A percentile compares a stretch with the other conserved stretches of the same genome.
phyloP scores from a whole-genome alignment of 768 basidiomycete genomes.

The Clitopilus passeckerianus region DNA sequence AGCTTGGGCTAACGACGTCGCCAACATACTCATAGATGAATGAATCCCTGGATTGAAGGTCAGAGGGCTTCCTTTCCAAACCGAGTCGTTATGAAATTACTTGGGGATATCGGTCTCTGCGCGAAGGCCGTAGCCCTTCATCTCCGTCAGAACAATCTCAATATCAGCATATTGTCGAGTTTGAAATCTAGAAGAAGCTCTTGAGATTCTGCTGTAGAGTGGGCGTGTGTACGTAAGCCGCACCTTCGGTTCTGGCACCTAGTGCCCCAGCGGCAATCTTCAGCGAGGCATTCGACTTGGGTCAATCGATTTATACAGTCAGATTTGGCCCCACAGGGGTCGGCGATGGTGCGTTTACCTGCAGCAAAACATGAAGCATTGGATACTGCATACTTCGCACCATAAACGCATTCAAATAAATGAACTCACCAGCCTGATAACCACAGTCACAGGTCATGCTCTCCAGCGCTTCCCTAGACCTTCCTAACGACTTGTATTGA shows the following conservation, averaged over 20 bases:
- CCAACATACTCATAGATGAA: conserved; percentile 99
- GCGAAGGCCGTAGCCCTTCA: conserved; percentile 92
- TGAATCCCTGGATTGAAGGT: conserved; percentile 52
- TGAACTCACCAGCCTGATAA: conserved; percentile 73
- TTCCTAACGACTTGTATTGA: conserved; percentile 83
- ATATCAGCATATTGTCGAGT: conserved; percentile 80
- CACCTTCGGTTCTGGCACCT: conserved; percentile 95
- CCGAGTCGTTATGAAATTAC: conserved; percentile 33
- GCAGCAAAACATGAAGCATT: conserved; percentile 8
- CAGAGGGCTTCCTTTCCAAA: conserved; percentile 1
- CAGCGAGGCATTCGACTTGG: conserved; percentile 91
- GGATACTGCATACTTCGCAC: background rate
- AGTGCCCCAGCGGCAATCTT: conserved; percentile 78
- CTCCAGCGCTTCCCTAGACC: conserved; percentile 83
- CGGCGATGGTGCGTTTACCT: conserved; percentile 57
- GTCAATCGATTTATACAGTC: conserved; percentile 98
- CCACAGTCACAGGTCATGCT: conserved; percentile 94
- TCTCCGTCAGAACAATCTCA: conserved; percentile 88
- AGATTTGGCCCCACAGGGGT: conserved; percentile 80
- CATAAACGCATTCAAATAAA: no score
- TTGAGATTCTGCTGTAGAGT: conserved; percentile 3
- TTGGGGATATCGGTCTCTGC: conserved; percentile 62
- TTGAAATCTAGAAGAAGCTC: conserved; percentile 63
- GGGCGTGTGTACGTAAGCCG: conserved; percentile 16
- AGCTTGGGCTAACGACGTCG: conserved; percentile 83